Base-by-base conservation (phyloP, 2,329 filamentous ascomycete species). In the Penicillium griseofulvum region DNA sequence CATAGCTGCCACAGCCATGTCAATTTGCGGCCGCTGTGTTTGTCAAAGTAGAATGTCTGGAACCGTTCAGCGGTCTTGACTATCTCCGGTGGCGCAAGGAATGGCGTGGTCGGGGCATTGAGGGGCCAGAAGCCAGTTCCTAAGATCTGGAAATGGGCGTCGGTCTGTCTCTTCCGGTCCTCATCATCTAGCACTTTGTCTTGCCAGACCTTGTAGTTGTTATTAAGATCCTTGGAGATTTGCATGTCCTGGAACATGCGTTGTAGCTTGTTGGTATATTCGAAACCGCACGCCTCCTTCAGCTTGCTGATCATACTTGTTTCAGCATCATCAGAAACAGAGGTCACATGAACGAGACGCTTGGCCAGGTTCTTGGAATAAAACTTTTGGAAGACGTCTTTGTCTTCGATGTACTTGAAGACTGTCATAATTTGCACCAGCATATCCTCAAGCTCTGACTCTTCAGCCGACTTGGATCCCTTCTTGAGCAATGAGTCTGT, bases 191-290 rank as follows among this genome's bases (percentile, higher is more conserved):
- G 81, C n/a, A 80, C 80, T 65, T 83, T 82, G 11, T 83, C 78
- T 66, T 92, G 87, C 73, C 83, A 89, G 34, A 91, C 90, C 68
- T 90, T 88, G 80, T 95, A 99, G 29, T 88, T 87, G 45, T 84
- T 83, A 74, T 99, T 99, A 44, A 99, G 83, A 76, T 99, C 94
- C 77, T 97, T 97, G 61, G 93, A 97, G 48, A 96, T 96, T 74
- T 99, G 94, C 81, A 99, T 97, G 71, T 99, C 94, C 74, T 97
- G 93, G 83, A 97, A 99, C 94, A 99, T 99, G 70, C 95, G 91
- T 78, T 97, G 93, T 43, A 99, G 83, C 79, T 97, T 97, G 81
- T 97, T 99, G 65, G 94, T 99, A 77, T 99, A 99, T 74, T 99
- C 94, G 65, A 97, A 99, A 67, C 94, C 94, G 70, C 94, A 97